Conservation (phyloP, 164 flowering plant genomes). For the Vitis rupestris region DNA sequence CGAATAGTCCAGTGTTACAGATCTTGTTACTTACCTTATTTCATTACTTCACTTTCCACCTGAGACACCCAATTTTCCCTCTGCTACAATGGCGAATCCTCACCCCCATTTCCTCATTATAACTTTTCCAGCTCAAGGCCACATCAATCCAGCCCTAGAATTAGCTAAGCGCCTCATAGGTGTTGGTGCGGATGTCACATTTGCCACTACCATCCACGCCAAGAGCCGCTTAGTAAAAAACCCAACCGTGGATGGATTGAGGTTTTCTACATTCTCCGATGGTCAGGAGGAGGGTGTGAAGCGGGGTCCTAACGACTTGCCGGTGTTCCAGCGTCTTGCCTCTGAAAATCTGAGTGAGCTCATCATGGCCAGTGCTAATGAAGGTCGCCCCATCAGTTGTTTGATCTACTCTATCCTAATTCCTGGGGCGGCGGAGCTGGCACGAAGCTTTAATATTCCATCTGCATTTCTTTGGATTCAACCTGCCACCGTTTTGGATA, state of each 20-base stretch:
- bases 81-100: too few relatives aligned
- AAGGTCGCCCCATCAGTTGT: not conserved
- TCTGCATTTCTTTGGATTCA: not conserved
- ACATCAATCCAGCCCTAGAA: constrained; percentile 27
- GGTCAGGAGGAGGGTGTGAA: constrained; percentile 7
- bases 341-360: not conserved
- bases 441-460: not conserved
- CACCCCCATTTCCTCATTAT: constrained; percentile 13
- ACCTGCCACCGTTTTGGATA: constrained; percentile 2
- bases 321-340: not conserved
- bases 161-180: constrained; percentile 16
- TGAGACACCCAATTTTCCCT: too few relatives aligned
- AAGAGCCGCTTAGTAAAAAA: not conserved
- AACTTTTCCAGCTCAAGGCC: constrained; percentile 22
- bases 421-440: not conserved
- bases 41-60: too few relatives aligned
- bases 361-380: not conserved
- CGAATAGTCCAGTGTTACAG: too few relatives aligned
- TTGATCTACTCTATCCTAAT: not conserved
- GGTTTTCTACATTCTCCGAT: constrained; percentile 3
- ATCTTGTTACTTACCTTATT: too few relatives aligned
- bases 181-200: constrained; percentile 11
- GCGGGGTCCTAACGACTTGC: not conserved
- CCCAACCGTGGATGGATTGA: not conserved
- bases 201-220: constrained; percentile 12